Evolutionary conservation across 805 yeast genomes (phyloP).

Genomic region (Wickerhamiella kurtzmanii): DNA sequence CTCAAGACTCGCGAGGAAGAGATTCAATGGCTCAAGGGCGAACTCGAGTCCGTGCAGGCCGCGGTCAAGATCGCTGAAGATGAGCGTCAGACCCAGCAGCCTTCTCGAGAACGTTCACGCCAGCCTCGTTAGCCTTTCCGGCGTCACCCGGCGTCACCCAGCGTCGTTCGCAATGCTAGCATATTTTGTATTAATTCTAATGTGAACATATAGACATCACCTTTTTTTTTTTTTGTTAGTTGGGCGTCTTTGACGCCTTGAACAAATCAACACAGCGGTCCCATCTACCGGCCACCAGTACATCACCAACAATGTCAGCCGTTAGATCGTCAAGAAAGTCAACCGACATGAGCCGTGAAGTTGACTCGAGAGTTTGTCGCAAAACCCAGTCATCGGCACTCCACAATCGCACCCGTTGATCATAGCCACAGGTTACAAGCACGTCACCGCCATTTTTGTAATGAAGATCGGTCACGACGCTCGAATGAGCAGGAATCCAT

Average conservation of each 20-base stretch:
- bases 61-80: conserved; percentile 2
- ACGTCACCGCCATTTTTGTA: conserved; percentile 32
- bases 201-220: no score
- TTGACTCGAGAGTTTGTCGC: conserved; percentile 39
- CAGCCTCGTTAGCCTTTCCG: background rate
- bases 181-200: no score
- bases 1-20: conserved; percentile 33
- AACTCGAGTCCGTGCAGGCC: background rate
- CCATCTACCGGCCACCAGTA: conserved; percentile 74
- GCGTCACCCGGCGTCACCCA: no score
- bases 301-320: no score
- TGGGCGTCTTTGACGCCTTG: no score
- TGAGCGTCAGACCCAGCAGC: conserved; percentile 1
- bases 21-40: conserved; percentile 26
- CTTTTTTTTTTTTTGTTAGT: no score
- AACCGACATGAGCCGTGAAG: conserved; percentile 42
- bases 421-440: conserved; percentile 32
- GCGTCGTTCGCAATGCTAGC: no score
- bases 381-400: conserved; percentile 60
- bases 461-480: conserved; percentile 51
- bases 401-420: conserved; percentile 48
- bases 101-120: background rate
- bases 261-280: conserved; percentile 58
- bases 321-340: no score
- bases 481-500: conserved; percentile 63